A percentile compares a stretch with the other conserved stretches of the same genome.
Evolutionary conservation across 2,329 filamentous ascomycete genomes (phyloP).

Genomic region (Lasiodiplodia citricola): DNA sequence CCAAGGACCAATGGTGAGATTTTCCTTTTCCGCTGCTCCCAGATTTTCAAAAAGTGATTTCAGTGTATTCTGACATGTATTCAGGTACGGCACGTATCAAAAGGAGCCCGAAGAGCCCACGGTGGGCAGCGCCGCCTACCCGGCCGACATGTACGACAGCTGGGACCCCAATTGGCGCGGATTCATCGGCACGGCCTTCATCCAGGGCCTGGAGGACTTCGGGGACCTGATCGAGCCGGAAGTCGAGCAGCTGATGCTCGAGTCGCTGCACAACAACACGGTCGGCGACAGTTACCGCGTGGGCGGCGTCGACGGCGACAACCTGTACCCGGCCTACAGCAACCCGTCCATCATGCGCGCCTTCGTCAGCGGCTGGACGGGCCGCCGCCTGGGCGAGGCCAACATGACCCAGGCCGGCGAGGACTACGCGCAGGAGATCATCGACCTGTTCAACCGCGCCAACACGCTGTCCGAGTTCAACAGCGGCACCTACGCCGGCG

Average conservation of each 20-base stretch:
- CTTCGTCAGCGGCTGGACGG: constrained; percentile 64
- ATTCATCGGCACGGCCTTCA: constrained; percentile 64
- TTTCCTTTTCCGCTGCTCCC: constrained; percentile 21
- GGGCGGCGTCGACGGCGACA: constrained; percentile 64
- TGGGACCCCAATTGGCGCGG: constrained; percentile 71
- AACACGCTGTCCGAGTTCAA: constrained; percentile 68
- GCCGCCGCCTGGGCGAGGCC: constrained; percentile 56
- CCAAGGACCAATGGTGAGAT: constrained; percentile 59
- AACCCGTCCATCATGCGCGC: constrained; percentile 69
- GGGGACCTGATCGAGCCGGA: constrained; percentile 51
- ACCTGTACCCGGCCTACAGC: constrained; percentile 66
- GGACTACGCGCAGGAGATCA: constrained; percentile 59
- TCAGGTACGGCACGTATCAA: constrained; percentile 58
- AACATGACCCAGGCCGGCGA: constrained; percentile 67
- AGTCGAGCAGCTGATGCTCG: constrained; percentile 53
- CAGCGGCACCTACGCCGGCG: constrained; percentile 66
- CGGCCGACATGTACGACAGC: constrained; percentile 57
- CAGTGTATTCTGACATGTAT: neutral
- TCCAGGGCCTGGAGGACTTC: constrained; percentile 66
- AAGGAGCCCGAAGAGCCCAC: constrained; percentile 63
- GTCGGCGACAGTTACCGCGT: constrained; percentile 67
- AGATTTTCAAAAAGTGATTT: too few species aligned
- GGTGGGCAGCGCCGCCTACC: constrained; percentile 59
- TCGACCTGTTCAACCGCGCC: constrained; percentile 61
- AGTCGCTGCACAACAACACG: constrained; percentile 61